A percentile compares a stretch with the other conserved stretches of the same genome.
phyloP scores from a whole-genome alignment of 1,139 yeast genomes.

The Arxiozyma slooffiae region DNA sequence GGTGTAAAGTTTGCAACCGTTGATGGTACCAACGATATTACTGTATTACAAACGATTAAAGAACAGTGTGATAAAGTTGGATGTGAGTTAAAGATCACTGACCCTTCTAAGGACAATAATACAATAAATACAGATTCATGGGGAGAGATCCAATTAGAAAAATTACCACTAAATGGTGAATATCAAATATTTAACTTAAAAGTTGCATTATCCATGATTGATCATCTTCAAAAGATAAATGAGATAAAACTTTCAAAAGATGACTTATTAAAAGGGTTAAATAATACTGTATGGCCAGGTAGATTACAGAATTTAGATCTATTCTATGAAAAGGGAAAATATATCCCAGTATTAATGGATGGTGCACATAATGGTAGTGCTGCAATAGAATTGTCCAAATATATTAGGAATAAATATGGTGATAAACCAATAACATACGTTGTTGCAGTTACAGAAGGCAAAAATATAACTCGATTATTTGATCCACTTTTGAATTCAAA shows the following conservation, averaged over 20 bases:
- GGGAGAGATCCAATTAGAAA: constrained; percentile 16
- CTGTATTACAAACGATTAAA: constrained; percentile 38
- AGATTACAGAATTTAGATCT: constrained; percentile 42
- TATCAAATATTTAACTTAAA: constrained; percentile 66
- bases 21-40: constrained; percentile 54
- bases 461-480: constrained; percentile 46
- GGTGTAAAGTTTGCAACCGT: constrained; percentile 51
- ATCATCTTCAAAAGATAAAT: constrained; percentile 25
- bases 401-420: constrained; percentile 28
- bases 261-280: constrained; percentile 43
- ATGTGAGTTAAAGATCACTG: constrained; percentile 21
- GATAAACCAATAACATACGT: constrained; percentile 46
- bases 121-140: constrained; percentile 31
- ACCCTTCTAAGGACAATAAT: constrained; percentile 15
- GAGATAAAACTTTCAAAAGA: constrained; percentile 24
- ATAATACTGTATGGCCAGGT: constrained; percentile 49
- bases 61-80: constrained; percentile 27
- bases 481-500: constrained; percentile 38
- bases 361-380: constrained; percentile 93
- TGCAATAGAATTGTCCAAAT: constrained; percentile 53
- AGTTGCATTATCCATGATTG: constrained; percentile 54
- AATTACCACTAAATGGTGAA: constrained; percentile 50
- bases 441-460: constrained; percentile 69
- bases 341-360: constrained; percentile 48
- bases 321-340: constrained; percentile 13